A percentile compares a stretch with the other conserved stretches of the same genome.
Conservation (phyloP, 2,329 filamentous ascomycete species). For the Neofusicoccum kwambonambiense region DNA sequence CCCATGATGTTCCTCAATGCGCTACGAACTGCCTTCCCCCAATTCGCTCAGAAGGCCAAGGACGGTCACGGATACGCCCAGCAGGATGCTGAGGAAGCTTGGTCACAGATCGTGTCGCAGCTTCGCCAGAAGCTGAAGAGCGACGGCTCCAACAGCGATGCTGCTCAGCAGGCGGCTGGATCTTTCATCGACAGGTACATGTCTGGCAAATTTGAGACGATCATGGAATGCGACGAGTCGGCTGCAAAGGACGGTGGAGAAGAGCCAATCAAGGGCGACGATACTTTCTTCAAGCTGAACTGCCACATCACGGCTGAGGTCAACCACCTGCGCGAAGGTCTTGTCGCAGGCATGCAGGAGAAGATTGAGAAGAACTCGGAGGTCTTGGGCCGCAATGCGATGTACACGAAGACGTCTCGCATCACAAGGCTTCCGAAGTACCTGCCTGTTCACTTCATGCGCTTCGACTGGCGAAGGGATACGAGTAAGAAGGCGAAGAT, state of each 20-base stretch:
- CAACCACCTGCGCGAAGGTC: slow-evolving; percentile 88
- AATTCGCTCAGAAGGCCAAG: slow-evolving; percentile 87
- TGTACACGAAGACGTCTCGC: slow-evolving; percentile 87
- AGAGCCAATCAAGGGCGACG: slow-evolving; percentile 63
- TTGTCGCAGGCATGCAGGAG: slow-evolving; percentile 77
- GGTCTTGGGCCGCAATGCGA: slow-evolving; percentile 71
- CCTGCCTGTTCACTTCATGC: slow-evolving; percentile 93
- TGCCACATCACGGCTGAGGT: slow-evolving; percentile 88
- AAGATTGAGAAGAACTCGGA: slow-evolving; percentile 88
- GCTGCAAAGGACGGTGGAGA: slow-evolving; percentile 74
- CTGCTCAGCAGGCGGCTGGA: slow-evolving; percentile 33
- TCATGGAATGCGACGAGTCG: slow-evolving; percentile 80
- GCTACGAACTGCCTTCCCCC: slow-evolving; percentile 77
- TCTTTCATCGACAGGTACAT: slow-evolving; percentile 92
- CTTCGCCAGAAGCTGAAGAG: slow-evolving; percentile 74
- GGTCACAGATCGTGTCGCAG: slow-evolving; percentile 89
- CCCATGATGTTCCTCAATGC: slow-evolving; percentile 80
- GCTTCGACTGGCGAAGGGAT: slow-evolving; percentile 96
- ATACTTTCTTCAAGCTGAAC: slow-evolving; percentile 87
- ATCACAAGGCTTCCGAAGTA: slow-evolving; percentile 92
- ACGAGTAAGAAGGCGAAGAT: slow-evolving; percentile 99
- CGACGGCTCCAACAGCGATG: slow-evolving; percentile 47
- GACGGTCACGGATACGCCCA: slow-evolving; percentile 86
- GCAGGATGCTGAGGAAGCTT: slow-evolving; percentile 97
- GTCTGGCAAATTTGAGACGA: slow-evolving; percentile 74